phyloP scores from a whole-genome alignment of 129 eudicot genomes.

The Saussurea involucrata region DNA sequence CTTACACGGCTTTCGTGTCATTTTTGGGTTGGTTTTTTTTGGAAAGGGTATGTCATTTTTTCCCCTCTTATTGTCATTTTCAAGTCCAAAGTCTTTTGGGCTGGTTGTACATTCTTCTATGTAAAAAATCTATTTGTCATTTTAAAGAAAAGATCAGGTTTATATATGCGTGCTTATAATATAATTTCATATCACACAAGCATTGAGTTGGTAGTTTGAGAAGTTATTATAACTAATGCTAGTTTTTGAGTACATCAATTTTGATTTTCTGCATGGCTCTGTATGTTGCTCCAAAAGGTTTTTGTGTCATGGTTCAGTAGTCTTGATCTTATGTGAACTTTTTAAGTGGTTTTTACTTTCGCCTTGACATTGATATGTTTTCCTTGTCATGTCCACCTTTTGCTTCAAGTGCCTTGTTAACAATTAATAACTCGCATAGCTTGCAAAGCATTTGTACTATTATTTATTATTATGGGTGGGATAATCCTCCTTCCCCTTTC shows the following conservation, averaged over 20 bases:
- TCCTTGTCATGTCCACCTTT: background rate
- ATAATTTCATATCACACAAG: background rate
- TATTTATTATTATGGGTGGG: background rate
- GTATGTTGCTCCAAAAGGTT: background rate
- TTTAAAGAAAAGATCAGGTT: background rate
- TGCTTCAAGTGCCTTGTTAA: background rate
- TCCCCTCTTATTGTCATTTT: background rate
- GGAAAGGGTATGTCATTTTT: background rate
- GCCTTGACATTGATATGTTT: background rate
- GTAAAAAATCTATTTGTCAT: background rate
- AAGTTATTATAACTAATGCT: background rate
- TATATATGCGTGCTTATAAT: background rate
- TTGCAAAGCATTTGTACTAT: background rate
- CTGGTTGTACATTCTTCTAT: background rate
- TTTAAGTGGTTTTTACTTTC: background rate
- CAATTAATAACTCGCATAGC: background rate
- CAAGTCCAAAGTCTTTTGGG: background rate
- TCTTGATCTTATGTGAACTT: conserved; percentile 3
- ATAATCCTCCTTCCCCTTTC: background rate
- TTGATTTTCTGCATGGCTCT: background rate
- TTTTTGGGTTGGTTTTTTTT: background rate
- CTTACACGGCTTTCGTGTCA: background rate
- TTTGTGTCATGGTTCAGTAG: background rate
- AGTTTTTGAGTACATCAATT: background rate
- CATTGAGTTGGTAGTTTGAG: conserved; percentile 8